Evolutionary conservation across 768 basidiomycete genomes (phyloP).

Genomic region (Chalciporus chontae): DNA sequence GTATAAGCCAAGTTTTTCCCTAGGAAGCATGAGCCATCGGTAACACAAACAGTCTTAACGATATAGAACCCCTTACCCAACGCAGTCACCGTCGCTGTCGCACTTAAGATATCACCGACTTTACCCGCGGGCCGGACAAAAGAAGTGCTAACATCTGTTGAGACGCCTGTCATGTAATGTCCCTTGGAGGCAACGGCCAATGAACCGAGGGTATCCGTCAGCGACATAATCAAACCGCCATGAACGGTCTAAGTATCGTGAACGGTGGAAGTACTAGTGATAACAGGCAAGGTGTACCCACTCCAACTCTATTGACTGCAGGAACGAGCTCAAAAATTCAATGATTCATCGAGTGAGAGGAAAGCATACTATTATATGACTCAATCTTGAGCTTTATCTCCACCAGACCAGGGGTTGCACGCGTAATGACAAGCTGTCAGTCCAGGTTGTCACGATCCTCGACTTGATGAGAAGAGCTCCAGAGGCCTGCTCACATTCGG

Average conservation of each 20-base stretch:
- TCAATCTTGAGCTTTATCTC: constrained; percentile 70
- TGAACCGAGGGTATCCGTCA: constrained; percentile 83
- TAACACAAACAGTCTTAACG: not conserved
- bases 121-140: constrained; percentile 78
- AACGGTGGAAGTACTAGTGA: not conserved
- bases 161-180: constrained; percentile 85
- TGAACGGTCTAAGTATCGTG: constrained; percentile 50
- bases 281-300: constrained; percentile 32
- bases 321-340: not conserved
- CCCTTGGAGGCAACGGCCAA: constrained; percentile 80
- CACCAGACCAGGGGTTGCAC: constrained; percentile 69
- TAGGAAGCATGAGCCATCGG: constrained; percentile 22
- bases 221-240: constrained; percentile 75
- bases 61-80: constrained; percentile 45
- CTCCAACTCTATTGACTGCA: constrained; percentile 82
- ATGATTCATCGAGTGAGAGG: not conserved
- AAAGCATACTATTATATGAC: constrained; percentile 61
- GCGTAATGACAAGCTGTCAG: constrained; percentile 56
- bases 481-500: constrained; percentile 52
- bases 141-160: constrained; percentile 75
- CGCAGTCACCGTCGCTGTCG: constrained; percentile 63
- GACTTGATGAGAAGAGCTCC: not conserved
- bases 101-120: constrained; percentile 61
- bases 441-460: not conserved
- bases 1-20: constrained; percentile 81